These are phyloP conservation scores for Trichoderma koningiopsis DNA, from an alignment of 2,329 filamentous ascomycete genomes.

Conservation along the genomic window DNA sequence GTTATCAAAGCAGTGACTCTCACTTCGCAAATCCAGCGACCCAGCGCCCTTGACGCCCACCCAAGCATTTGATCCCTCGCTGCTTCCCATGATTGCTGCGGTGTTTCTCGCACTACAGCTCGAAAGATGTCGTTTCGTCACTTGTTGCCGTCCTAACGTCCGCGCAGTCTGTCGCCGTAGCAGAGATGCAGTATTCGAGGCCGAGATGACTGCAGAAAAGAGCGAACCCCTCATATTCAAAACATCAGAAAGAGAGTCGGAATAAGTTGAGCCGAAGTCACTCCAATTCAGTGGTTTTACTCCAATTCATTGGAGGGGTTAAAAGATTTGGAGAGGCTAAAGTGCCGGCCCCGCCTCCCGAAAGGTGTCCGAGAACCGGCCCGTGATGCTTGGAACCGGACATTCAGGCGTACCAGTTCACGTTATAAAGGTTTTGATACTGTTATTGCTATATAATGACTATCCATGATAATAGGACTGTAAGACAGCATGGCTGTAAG, in stretches of 20 bases:
- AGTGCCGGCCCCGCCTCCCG: not conserved
- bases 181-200: not conserved
- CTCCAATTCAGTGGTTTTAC: not conserved
- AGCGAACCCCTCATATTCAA: slow-evolving; percentile 6
- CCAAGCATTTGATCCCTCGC: slow-evolving; percentile 37
- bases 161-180: not conserved
- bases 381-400: not conserved
- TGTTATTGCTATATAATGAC: too few relatives aligned
- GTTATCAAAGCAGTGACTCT: slow-evolving; percentile 21
- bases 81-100: slow-evolving; percentile 8
- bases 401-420: not conserved
- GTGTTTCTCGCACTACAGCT: not conserved
- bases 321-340: not conserved
- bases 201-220: not conserved
- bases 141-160: not conserved
- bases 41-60: slow-evolving; percentile 43
- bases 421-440: not conserved
- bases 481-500: not conserved
- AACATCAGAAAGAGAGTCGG: not conserved
- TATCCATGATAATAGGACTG: too few relatives aligned
- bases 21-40: slow-evolving; percentile 46
- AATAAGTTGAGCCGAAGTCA: not conserved
- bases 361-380: not conserved
- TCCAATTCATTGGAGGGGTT: not conserved
- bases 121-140: not conserved